phyloP scores from a whole-genome alignment of 1,284 basidiomycete genomes.

The Pyrrhoderma noxium region DNA sequence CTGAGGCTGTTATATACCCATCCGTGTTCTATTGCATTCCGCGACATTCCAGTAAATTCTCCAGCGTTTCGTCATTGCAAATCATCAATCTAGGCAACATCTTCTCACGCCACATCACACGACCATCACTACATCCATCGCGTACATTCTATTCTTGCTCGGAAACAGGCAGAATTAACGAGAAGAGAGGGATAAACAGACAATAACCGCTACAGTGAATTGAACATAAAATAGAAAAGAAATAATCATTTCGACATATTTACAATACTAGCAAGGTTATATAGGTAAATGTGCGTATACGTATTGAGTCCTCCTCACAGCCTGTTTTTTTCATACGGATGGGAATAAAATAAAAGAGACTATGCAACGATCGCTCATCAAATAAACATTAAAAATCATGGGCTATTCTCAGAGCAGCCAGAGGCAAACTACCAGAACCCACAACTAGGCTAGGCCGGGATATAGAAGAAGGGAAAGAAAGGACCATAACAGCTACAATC shows the following conservation, averaged over 20 bases:
- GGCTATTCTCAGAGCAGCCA: no score
- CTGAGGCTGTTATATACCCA: constrained; percentile 10
- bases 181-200: no score
- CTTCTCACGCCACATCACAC: background rate
- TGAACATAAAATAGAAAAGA: background rate
- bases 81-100: background rate
- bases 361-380: no score
- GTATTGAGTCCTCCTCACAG: background rate
- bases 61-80: background rate
- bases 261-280: constrained; percentile 3
- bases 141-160: background rate
- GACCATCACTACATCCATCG: background rate
- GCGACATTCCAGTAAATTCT: constrained; percentile 16
- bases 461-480: background rate
- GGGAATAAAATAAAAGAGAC: constrained; percentile 1
- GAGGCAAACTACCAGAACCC: background rate
- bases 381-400: no score
- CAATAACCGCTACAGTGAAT: no score
- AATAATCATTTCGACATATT: constrained; percentile 10
- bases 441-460: background rate
- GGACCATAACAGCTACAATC: background rate
- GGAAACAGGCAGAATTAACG: background rate
- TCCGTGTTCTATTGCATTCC: constrained; percentile 11
- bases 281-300: constrained; percentile 9
- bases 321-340: background rate